Conservation (phyloP, 306 rosid genomes). For the Acacia melanoxylon region DNA sequence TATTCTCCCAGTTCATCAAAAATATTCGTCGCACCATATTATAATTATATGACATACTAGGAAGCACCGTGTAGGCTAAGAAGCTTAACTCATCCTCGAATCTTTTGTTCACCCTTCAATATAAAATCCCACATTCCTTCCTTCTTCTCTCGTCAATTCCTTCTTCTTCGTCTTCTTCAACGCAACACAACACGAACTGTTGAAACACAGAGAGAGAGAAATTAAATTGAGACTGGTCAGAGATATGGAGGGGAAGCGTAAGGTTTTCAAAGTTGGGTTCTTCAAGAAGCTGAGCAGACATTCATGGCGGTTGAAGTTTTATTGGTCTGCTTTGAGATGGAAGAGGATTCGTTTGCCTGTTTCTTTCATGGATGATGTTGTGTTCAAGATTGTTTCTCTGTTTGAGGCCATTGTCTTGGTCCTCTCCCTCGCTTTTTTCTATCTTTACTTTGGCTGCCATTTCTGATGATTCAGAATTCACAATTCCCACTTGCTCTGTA, state of each 20-base stretch:
- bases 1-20: not conserved
- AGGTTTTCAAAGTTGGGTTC: conserved; percentile 27
- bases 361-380: conserved; percentile 44
- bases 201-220: not conserved
- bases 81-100: not conserved
- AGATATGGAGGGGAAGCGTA: conserved; percentile 34
- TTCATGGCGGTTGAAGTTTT: conserved; percentile 43
- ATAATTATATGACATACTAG: not conserved
- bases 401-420: conserved; percentile 67
- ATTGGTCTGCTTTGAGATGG: conserved; percentile 52
- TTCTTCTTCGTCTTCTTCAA: not conserved
- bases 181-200: not conserved
- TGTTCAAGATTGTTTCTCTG: conserved; percentile 56
- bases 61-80: not conserved
- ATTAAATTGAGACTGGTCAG: not conserved
- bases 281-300: conserved; percentile 52
- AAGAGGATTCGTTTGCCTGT: conserved; percentile 42
- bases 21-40: not conserved
- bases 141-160: not conserved
- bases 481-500: not conserved
- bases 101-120: not conserved
- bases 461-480: conserved; percentile 34
- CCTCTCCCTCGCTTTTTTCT: conserved; percentile 50
- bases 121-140: not conserved
- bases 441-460: conserved; percentile 70